Evolutionary conservation across 768 basidiomycete genomes (phyloP), one percentile per base, ranked within the genome.

Genomic region (Russula abietina): DNA sequence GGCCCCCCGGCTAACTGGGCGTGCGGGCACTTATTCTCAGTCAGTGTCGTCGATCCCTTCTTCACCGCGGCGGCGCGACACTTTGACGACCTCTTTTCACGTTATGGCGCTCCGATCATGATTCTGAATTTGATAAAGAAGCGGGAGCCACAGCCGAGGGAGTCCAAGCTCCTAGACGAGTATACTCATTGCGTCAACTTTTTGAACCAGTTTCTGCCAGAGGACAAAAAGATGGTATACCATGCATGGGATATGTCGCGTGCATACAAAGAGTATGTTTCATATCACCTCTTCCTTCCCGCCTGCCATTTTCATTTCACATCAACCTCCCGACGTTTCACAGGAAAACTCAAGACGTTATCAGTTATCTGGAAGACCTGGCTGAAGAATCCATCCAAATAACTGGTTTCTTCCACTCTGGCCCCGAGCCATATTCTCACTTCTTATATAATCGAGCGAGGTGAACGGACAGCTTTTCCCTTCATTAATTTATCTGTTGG

Each of bases 201-300:
- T 71, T 80, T 99, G 33, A 98, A 98, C 66, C 96, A 99, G 71
- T 98, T 97, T 74, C 75, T 99, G 14, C 96, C 97, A 0, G 78
- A 79, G 8, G 87, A 80, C 30, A 88, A 90, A 75, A 86, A 87
- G 76, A 92, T 99, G 85, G 79, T 86, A 16, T 97, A 98, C 71
- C 84, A 91, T 48, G 85, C 93, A 16, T 99, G 93, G 91, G 97
- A 99, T 72, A 97, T 98, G 91, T 87, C 89, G 4, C 81, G 89
- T 45, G 93, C 95, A 2, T 92, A 94, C 67, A 97, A 97, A 73
- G 91, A 93, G 94, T 92, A 68, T n/a, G 81, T 65, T n/a, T 39
- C 45, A 22, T 10, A 17, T 12, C 32, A 3, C 70, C 71, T 8
- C 22, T 36, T 26, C 32, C 46, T 32, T 32, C 61, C 10, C n/a